Evolutionary conservation across 1,284 basidiomycete species (phyloP), one percentile per base, ranked within the genome.

Genomic region (Salmacisia buchloeana): DNA sequence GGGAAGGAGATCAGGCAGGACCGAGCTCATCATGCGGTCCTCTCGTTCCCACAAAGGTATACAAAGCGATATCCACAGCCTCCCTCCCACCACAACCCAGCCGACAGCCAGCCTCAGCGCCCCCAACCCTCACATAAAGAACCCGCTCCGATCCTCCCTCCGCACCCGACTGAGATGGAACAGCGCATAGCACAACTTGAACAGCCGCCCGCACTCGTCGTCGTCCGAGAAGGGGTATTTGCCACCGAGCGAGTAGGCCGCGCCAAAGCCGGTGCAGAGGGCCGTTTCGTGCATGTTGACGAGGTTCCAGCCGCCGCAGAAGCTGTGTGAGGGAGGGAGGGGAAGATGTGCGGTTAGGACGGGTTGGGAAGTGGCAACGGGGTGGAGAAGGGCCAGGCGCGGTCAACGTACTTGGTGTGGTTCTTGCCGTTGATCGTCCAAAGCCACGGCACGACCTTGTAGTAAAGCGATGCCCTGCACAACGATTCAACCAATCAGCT

Each of bases 221-320:
- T 80, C 77, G 34, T 80, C 69, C 31, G 78, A 70, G 60, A 79
- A 75, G 49, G 81, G 81, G 70, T 83, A 85, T 27, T 82, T 78
- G 0, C 85, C 86, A 1, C 86, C 86, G 3, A 87, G 79, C 45
- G 81, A 77, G 69, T 86, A 86, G 2, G 86, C 86, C 2, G 85
- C 85, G 0, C 84, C 83, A 66, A 87, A 84, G 9, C 86, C 86
- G 3, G 83, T 85, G 5, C 84, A 84, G 59, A 87, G 83, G 7
- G 84, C 86, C 3, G 87, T 81, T 73, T 86, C 86, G 67, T 86
- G 84, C 83, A 85, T 85, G 71, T 85, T 84, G 70, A 63, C 64
- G 21, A 69, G 74, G 4, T 80, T 82, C 81, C 82, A 83, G 18
- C 81, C 81, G 13, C 82, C 81, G 13, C 80, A 81, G 61, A 78